Conservation (phyloP, 441 rosid species). For the Adansonia gregorii region DNA sequence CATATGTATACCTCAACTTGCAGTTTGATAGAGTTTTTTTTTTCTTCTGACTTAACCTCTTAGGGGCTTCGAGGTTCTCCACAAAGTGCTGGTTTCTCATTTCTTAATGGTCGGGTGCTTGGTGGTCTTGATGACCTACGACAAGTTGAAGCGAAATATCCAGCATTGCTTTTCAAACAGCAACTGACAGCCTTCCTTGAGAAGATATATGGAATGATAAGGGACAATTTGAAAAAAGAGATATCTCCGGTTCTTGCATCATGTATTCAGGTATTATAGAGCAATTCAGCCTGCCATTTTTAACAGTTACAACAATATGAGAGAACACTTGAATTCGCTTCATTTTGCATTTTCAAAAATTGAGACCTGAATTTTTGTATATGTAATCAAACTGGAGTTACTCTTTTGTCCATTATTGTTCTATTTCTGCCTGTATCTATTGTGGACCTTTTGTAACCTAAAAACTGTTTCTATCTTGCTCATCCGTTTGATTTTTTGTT, state of each 20-base stretch:
- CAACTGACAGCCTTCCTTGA: conserved; percentile 99
- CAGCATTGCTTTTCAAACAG: conserved; percentile 98
- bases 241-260: conserved; percentile 95
- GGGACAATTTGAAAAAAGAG: conserved; percentile 98
- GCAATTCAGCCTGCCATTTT: conserved; percentile 3
- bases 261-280: conserved; percentile 84
- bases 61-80: conserved; percentile 94
- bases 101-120: conserved; percentile 78
- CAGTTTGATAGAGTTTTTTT: conserved; percentile 18
- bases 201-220: conserved; percentile 99
- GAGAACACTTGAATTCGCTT: background rate
- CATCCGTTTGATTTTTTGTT: conserved; percentile 7
- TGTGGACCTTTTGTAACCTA: conserved; percentile 8
- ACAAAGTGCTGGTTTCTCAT: conserved; percentile 89
- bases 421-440: conserved; percentile 7
- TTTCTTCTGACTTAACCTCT: conserved; percentile 27
- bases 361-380: background rate
- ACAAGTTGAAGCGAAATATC: conserved; percentile 99
- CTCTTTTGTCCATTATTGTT: background rate
- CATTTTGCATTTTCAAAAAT: conserved; percentile 4
- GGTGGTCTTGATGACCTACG: conserved; percentile 85
- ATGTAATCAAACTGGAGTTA: background rate
- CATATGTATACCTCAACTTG: conserved; percentile 5
- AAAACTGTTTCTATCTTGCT: background rate
- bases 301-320: background rate